Evolutionary conservation across 495 filamentous ascomycete genomes (phyloP).

Genomic region (Glutinoglossum americanum): DNA sequence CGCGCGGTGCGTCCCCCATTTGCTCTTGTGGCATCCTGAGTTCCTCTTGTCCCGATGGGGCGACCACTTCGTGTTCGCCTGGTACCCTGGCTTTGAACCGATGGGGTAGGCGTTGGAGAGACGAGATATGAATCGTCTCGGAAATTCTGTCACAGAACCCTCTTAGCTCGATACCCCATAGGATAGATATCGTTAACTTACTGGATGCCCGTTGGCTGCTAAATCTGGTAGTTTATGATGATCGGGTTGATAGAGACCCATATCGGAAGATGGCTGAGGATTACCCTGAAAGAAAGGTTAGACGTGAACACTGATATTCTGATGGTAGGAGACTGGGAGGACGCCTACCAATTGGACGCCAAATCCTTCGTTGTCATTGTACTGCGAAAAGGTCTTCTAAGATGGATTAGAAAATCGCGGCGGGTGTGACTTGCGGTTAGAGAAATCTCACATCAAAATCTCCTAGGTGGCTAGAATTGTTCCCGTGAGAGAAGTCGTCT

Average conservation of each 20-base stretch:
- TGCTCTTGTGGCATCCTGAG: conserved; percentile 11
- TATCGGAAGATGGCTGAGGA: not conserved
- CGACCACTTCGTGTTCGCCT: conserved; percentile 27
- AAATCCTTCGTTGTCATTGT: not conserved
- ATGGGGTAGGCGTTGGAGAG: conserved; percentile 17
- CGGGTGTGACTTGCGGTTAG: not conserved
- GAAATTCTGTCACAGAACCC: not conserved
- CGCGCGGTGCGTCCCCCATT: conserved; percentile 18
- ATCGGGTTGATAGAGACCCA: not conserved
- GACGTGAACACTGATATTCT: not conserved
- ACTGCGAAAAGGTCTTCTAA: not conserved
- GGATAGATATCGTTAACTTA: not conserved
- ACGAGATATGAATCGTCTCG: not conserved
- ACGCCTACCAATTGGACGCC: not conserved
- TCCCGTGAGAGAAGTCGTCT: not conserved
- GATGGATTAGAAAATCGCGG: not conserved
- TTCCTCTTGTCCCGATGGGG: conserved; percentile 14
- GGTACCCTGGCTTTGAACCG: conserved; percentile 14
- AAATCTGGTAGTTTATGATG: not conserved
- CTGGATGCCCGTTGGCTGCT: not conserved
- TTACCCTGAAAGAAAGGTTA: not conserved
- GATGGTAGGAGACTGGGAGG: not conserved
- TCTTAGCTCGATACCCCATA: not conserved
- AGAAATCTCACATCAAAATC: conserved; percentile 1
- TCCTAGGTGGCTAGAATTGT: not conserved